phyloP scores from a whole-genome alignment of 1,284 basidiomycete species.

The Microbotryum violaceum region DNA sequence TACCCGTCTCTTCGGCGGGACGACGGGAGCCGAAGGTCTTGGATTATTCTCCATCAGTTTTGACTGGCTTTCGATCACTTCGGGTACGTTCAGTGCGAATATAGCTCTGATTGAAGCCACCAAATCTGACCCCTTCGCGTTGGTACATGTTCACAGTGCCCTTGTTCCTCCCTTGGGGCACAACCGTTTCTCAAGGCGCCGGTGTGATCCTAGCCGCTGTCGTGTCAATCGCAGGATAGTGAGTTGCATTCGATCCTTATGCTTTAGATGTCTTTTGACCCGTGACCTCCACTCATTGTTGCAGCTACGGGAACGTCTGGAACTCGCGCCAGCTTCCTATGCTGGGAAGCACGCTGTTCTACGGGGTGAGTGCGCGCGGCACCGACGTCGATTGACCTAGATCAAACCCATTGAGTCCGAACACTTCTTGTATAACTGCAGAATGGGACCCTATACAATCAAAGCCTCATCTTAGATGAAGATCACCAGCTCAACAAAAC shows the following conservation, averaged over 20 bases:
- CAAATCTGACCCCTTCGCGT: too few species aligned
- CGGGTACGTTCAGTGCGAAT: neutral
- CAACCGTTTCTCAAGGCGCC: conserved; percentile 1
- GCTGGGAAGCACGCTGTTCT: conserved; percentile 53
- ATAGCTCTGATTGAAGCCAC: neutral
- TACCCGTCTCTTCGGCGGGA: conserved; percentile 57
- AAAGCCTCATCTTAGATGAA: conserved; percentile 75
- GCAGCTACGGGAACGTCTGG: conserved; percentile 45
- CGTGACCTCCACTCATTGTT: neutral
- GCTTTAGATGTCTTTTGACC: too few species aligned
- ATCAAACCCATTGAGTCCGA: conserved; percentile 16
- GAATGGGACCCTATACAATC: conserved; percentile 48
- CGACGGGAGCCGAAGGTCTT: conserved; percentile 55
- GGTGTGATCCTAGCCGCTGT: conserved; percentile 40
- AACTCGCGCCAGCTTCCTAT: conserved; percentile 54
- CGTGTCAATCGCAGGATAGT: conserved; percentile 53
- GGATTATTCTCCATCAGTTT: conserved; percentile 46
- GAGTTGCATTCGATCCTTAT: neutral
- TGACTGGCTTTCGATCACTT: conserved; percentile 45
- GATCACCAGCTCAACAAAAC: conserved; percentile 75
- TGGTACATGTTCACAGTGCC: neutral
- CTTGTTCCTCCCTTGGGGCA: conserved; percentile 5
- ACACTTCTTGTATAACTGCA: too few species aligned
- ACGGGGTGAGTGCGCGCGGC: conserved; percentile 38
- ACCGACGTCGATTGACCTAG: conserved; percentile 29